Evolutionary conservation across 2,329 filamentous ascomycete species (phyloP).

Genomic region (Diaporthe australafricana): DNA sequence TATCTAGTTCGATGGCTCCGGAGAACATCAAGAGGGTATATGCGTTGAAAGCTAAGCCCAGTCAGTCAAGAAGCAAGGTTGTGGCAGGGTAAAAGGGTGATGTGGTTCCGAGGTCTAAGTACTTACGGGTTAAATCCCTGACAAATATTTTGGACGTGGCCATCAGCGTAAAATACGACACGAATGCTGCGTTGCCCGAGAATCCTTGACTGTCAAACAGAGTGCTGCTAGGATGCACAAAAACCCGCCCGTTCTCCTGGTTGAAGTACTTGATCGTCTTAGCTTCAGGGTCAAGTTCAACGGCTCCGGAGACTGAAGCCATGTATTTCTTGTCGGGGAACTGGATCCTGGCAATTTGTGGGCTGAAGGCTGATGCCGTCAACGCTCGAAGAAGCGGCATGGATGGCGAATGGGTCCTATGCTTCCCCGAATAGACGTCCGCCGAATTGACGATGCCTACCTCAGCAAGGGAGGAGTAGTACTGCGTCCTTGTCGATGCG

Average conservation of each 20-base stretch:
- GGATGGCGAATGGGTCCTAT: slow-evolving; percentile 42
- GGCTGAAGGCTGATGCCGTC: slow-evolving; percentile 79
- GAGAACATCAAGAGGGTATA: slow-evolving; percentile 91
- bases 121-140: slow-evolving; percentile 86
- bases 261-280: slow-evolving; percentile 93
- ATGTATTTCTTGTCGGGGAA: slow-evolving; percentile 97
- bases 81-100: background rate
- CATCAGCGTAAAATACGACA: slow-evolving; percentile 94
- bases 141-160: slow-evolving; percentile 93
- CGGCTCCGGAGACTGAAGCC: slow-evolving; percentile 85
- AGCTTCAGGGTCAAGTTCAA: slow-evolving; percentile 93
- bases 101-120: slow-evolving; percentile 12
- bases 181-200: slow-evolving; percentile 78
- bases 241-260: slow-evolving; percentile 86
- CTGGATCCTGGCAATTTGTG: slow-evolving; percentile 91
- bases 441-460: slow-evolving; percentile 76
- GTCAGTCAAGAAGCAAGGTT: slow-evolving; percentile 35
- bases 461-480: slow-evolving; percentile 86
- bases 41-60: slow-evolving; percentile 79
- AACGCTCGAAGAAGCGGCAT: slow-evolving; percentile 73
- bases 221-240: slow-evolving; percentile 90
- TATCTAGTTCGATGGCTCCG: slow-evolving; percentile 87
- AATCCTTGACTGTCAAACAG: slow-evolving; percentile 87
- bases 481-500: slow-evolving; percentile 85
- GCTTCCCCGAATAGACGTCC: slow-evolving; percentile 45